Conservation (phyloP, 768 basidiomycete genomes). For the Neoboletus magnificus region DNA sequence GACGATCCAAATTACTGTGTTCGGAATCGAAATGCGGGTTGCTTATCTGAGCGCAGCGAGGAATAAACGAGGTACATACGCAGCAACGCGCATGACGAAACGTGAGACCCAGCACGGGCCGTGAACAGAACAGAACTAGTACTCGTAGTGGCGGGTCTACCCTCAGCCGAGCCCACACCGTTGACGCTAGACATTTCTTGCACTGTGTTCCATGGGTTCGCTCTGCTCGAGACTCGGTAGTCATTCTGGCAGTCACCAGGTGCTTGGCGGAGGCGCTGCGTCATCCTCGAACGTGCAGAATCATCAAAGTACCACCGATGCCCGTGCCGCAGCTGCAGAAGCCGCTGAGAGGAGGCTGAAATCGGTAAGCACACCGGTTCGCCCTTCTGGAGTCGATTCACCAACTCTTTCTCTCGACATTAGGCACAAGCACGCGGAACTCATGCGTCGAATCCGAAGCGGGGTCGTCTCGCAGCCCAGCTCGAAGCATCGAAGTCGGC, state of each 20-base stretch:
- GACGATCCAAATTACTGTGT: not conserved
- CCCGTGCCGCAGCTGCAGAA: conserved; percentile 55
- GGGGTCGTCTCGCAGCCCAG: conserved; percentile 42
- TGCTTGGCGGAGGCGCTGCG: conserved; percentile 40
- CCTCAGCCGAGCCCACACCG: not conserved
- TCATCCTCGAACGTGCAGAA: conserved; percentile 21
- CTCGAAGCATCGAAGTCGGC: conserved; percentile 39
- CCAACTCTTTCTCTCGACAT: conserved; percentile 8
- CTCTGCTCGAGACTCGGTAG: conserved; percentile 50
- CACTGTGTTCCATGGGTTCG: conserved; percentile 45
- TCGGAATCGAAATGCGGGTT: not conserved
- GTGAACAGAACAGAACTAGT: not conserved
- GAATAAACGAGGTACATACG: conserved; percentile 19
- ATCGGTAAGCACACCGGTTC: conserved; percentile 41
- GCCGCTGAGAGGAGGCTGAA: conserved; percentile 60
- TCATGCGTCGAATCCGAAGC: conserved; percentile 43
- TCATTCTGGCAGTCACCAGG: conserved; percentile 46
- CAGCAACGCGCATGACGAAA: conserved; percentile 5
- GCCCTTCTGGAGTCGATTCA: conserved; percentile 23
- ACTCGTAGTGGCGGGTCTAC: not conserved
- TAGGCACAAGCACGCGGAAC: conserved; percentile 44
- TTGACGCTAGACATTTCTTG: not conserved
- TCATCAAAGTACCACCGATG: conserved; percentile 35
- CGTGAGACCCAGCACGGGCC: conserved; percentile 13
- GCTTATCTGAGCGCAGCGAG: conserved; percentile 11